Evolutionary conservation across 2,329 filamentous ascomycete genomes (phyloP).

Genomic region (Sarocladium oryzae): DNA sequence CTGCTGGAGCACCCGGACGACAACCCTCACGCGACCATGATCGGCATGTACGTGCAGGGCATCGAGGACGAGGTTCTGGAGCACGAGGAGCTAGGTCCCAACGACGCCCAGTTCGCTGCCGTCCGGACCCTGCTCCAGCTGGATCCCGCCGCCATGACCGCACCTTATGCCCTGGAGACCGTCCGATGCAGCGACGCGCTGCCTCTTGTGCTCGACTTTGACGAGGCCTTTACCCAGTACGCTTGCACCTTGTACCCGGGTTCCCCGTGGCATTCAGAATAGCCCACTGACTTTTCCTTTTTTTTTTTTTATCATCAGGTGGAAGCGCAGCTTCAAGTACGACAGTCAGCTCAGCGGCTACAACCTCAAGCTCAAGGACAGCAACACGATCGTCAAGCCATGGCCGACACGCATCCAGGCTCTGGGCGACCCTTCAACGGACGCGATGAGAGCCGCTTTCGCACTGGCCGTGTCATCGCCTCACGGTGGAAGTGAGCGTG

Average conservation of each 20-base stretch:
- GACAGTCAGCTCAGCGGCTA: not conserved
- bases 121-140: not conserved
- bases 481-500: not conserved
- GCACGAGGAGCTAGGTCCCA: not conserved
- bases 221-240: conserved; percentile 1
- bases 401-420: not conserved
- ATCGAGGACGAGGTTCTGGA: not conserved
- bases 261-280: not conserved
- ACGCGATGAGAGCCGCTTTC: not conserved
- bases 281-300: not conserved
- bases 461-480: not conserved
- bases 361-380: not conserved
- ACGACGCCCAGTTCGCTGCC: not conserved
- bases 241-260: not conserved
- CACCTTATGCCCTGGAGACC: not conserved
- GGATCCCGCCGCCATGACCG: not conserved
- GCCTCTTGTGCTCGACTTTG: conserved; percentile 1
- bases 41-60: not conserved
- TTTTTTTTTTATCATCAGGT: not conserved
- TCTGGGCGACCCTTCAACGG: not conserved
- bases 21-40: not conserved
- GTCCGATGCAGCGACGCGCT: not conserved
- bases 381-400: not conserved
- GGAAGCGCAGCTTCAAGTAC: not conserved
- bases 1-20: conserved; percentile 1